These are phyloP conservation scores for Desmodesmus armatus DNA, from an alignment of 139 green algal species.

Conservation along the genomic window DNA sequence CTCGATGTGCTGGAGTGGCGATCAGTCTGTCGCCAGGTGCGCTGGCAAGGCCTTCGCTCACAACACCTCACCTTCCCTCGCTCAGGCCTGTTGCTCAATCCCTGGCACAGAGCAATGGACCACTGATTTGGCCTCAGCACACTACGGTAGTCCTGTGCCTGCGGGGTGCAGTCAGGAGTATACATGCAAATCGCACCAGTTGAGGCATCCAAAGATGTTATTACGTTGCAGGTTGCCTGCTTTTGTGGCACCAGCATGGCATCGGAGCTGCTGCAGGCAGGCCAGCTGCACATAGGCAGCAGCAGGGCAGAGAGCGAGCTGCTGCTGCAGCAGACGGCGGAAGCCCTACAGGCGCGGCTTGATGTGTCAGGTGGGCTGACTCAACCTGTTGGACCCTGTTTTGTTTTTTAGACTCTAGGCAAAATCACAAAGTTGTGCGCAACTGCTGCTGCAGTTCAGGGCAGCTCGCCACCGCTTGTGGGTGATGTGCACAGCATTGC, in stretches of 20 bases:
- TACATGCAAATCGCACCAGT: too few species aligned
- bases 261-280: constrained; percentile 55
- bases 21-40: constrained; percentile 65
- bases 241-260: constrained; percentile 78
- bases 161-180: too few species aligned
- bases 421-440: too few species aligned
- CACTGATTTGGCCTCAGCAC: too few species aligned
- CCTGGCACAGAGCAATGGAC: too few species aligned
- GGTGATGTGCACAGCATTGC: too few species aligned
- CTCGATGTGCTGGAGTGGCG: constrained; percentile 78
- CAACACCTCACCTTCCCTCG: background rate
- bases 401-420: background rate
- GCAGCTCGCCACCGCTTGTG: background rate
- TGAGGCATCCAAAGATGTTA: too few species aligned
- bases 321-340: constrained; percentile 80
- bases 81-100: too few species aligned
- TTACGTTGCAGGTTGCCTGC: constrained; percentile 81
- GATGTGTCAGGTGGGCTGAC: constrained; percentile 30
- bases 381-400: background rate
- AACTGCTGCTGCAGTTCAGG: background rate
- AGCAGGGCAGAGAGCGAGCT: constrained; percentile 65
- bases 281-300: constrained; percentile 57
- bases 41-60: background rate
- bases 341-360: constrained; percentile 65
- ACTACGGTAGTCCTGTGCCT: too few species aligned